Conservation (phyloP, 2,329 filamentous ascomycete species). For the Colletotrichum nymphaeae region DNA sequence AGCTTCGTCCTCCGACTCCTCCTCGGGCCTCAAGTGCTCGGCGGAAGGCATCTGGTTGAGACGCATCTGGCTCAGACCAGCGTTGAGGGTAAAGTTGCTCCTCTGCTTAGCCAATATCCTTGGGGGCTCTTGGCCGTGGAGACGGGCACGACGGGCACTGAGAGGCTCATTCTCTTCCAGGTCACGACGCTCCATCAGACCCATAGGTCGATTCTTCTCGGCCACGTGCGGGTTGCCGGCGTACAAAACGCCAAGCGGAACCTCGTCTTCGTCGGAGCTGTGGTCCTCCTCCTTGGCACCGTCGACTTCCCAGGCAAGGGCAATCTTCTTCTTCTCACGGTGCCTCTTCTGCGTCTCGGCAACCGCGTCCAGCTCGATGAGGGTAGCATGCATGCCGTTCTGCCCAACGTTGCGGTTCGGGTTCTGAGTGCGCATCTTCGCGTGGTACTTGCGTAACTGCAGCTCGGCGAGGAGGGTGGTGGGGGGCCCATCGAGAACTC, state of each 20-base stretch:
- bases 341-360: slow-evolving; percentile 84
- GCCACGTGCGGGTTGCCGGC: slow-evolving; percentile 69
- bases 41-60: slow-evolving; percentile 40
- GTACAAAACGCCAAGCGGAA: slow-evolving; percentile 86
- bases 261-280: slow-evolving; percentile 79
- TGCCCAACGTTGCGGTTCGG: slow-evolving; percentile 66
- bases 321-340: slow-evolving; percentile 80
- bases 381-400: slow-evolving; percentile 88
- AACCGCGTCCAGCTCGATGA: slow-evolving; percentile 91
- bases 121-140: slow-evolving; percentile 70
- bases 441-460: slow-evolving; percentile 89
- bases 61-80: slow-evolving; percentile 40
- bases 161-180: slow-evolving; percentile 94
- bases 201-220: slow-evolving; percentile 73
- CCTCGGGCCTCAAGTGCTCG: slow-evolving; percentile 39
- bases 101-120: slow-evolving; percentile 51
- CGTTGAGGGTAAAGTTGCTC: slow-evolving; percentile 57
- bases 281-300: slow-evolving; percentile 56
- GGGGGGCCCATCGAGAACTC: slow-evolving; percentile 72
- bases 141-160: slow-evolving; percentile 78
- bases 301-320: slow-evolving; percentile 87
- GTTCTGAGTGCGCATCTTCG: slow-evolving; percentile 82
- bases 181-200: slow-evolving; percentile 83
- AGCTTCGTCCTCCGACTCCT: slow-evolving; percentile 54
- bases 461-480: slow-evolving; percentile 94